Evolutionary conservation across 441 rosid genomes (phyloP), one percentile per base, ranked within the genome.

Genomic region (Melianthus villosus): DNA sequence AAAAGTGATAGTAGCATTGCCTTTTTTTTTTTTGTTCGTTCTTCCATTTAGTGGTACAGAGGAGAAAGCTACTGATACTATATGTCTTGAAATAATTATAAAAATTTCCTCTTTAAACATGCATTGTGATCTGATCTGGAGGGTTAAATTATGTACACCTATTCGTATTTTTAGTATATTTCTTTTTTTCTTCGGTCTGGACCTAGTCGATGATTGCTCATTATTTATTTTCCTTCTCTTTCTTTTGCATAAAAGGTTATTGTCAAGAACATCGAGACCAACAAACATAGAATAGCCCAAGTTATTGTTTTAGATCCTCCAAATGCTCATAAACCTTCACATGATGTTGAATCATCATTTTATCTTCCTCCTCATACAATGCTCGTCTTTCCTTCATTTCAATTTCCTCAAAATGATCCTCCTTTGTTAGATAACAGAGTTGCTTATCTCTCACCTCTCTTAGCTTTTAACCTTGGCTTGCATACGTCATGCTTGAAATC

Each of bases 261-360:
- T 40, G 59, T 77, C 44, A 74, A 58, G 68, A 83, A 81, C 51
- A 38, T 16, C 0, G 89, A 76, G 49, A 60, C 65, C n/a, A 65
- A 63, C 6, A 41, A 46, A 6, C 60, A 59, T 52, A 63, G 95
- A 55, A 22, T 71, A 46, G 92, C 73, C 0, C 89, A 69, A 63
- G 78, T 68, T 56, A 62, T 77, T 56, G 84, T 72, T 41, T 66
- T 89, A 27, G 86, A 89, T 73, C 75, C 92, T 58, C 97, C 93
- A 27, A 26, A 28, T 28, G 36, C 50, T 10, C 2, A 30, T 8
- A 63, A 50, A 29, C 46, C 51, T 17, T 32, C 25, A 7, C 34
- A 46, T 39, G 25, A 27, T 26, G 51, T 14, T 41, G 26, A 53
- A 22, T 37, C 40, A 31, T 43, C 66, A 0, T 0, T 30, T 49